phyloP scores from a whole-genome alignment of 164 flowering plant species.

The Kalanchoe fedtschenkoi region DNA sequence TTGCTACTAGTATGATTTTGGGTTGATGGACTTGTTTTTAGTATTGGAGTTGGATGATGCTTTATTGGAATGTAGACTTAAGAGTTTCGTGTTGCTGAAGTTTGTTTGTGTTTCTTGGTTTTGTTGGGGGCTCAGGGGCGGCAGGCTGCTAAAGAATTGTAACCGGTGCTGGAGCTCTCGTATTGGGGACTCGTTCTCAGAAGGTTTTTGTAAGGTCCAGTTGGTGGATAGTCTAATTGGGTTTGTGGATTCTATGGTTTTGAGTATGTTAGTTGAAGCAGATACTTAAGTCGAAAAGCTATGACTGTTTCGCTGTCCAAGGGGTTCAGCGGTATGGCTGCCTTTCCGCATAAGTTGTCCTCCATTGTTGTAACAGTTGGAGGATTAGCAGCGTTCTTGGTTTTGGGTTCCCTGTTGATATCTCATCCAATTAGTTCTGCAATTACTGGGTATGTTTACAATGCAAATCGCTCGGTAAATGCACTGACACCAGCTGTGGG shows the following conservation, averaged over 20 bases:
- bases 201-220: background rate
- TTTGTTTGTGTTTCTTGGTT: background rate
- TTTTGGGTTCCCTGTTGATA: constrained; percentile 42
- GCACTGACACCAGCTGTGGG: constrained; percentile 6
- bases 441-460: constrained; percentile 37
- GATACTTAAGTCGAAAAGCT: constrained; percentile 10
- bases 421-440: constrained; percentile 53
- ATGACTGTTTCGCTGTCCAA: constrained; percentile 36
- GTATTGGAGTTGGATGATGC: background rate
- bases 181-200: background rate
- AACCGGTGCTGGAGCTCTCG: background rate
- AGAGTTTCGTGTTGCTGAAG: background rate
- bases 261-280: background rate
- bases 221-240: background rate
- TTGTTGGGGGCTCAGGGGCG: background rate
- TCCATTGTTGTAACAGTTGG: constrained; percentile 39
- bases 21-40: background rate
- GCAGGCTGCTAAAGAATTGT: background rate
- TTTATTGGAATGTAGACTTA: background rate
- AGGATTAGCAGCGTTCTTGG: constrained; percentile 50
- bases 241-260: background rate
- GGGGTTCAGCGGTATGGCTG: constrained; percentile 15
- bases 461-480: constrained; percentile 14
- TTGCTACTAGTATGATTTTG: no score
- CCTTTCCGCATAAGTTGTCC: constrained; percentile 35